Conservation (phyloP, 148 eudicot genomes). For the Spergularia marina region DNA sequence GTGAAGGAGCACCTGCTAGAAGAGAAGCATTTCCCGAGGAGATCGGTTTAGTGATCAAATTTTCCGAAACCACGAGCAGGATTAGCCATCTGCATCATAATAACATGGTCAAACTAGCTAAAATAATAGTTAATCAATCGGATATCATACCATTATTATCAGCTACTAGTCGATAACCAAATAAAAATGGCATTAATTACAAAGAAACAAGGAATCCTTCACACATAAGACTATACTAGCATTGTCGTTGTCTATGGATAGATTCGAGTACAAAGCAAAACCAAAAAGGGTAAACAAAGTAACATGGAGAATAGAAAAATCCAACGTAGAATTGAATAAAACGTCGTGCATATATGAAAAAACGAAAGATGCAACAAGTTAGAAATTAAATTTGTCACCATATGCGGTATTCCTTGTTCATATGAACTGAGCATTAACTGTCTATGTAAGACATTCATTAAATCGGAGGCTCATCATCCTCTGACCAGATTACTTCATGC, state of each 20-base stretch:
- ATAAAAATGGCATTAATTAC: no score
- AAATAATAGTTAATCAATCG: no score
- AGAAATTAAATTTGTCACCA: conserved; percentile 25
- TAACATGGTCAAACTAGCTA: no score
- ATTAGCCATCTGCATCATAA: no score
- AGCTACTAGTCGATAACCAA: no score
- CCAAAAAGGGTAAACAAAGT: not conserved
- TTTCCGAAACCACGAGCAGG: no score
- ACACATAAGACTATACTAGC: not conserved
- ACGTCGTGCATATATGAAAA: not conserved
- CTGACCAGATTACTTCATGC: not conserved
- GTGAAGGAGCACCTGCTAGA: no score
- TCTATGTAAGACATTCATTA: conserved; percentile 26
- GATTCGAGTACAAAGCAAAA: conserved; percentile 1
- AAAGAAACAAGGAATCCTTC: not conserved
- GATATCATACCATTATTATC: no score
- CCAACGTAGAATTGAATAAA: conserved; percentile 10
- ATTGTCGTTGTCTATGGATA: not conserved
- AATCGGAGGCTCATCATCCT: not conserved
- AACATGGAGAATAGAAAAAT: not conserved
- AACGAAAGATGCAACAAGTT: conserved; percentile 5
- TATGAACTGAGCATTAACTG: conserved; percentile 19
- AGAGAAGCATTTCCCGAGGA: no score
- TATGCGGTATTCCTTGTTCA: conserved; percentile 29
- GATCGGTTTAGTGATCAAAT: no score